Evolutionary conservation across 1,284 basidiomycete genomes (phyloP).

Genomic region (Cutaneotrichosporon sp.): DNA sequence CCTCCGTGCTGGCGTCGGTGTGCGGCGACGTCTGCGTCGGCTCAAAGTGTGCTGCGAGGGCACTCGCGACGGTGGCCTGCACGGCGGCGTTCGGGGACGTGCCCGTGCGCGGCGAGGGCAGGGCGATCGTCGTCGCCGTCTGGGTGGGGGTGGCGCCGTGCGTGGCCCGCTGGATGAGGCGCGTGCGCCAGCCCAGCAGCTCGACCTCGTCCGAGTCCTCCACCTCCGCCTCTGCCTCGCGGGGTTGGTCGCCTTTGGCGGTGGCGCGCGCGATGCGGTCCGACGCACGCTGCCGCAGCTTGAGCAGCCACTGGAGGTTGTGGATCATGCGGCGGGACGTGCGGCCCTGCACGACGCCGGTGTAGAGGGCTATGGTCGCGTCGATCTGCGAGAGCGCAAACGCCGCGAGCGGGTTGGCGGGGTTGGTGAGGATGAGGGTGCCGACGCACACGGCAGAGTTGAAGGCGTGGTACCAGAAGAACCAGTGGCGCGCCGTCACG

Average conservation of each 20-base stretch:
- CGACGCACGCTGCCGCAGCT: constrained; percentile 20
- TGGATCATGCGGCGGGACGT: constrained; percentile 20
- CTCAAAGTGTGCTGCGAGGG: constrained; percentile 11
- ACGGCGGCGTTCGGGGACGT: constrained; percentile 3
- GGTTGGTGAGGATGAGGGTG: constrained; percentile 22
- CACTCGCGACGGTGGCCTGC: constrained; percentile 1
- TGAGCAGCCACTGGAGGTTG: constrained; percentile 31
- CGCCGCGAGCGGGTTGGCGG: constrained; percentile 13
- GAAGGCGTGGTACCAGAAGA: constrained; percentile 35
- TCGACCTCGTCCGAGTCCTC: constrained; percentile 22
- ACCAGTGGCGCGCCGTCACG: constrained; percentile 36
- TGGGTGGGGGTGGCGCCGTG: constrained; percentile 1
- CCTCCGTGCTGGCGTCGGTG: constrained; percentile 8
- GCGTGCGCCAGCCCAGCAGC: constrained; percentile 35
- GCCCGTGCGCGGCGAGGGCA: constrained; percentile 16
- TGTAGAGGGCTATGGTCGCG: constrained; percentile 24
- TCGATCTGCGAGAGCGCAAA: constrained; percentile 24
- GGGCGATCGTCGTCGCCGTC: constrained; percentile 19
- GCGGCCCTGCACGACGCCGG: constrained; percentile 17
- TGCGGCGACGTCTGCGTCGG: constrained; percentile 1
- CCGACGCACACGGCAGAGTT: constrained; percentile 34
- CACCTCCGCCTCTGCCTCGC: not conserved
- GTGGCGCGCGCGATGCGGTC: constrained; percentile 4
- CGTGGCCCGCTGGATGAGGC: constrained; percentile 28
- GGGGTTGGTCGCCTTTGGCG: not conserved